Percentiles rank a stretch among this genome's conserved stretches.
phyloP scores from a whole-genome alignment of 768 basidiomycete genomes.

The Tylopilus subfusipes region DNA sequence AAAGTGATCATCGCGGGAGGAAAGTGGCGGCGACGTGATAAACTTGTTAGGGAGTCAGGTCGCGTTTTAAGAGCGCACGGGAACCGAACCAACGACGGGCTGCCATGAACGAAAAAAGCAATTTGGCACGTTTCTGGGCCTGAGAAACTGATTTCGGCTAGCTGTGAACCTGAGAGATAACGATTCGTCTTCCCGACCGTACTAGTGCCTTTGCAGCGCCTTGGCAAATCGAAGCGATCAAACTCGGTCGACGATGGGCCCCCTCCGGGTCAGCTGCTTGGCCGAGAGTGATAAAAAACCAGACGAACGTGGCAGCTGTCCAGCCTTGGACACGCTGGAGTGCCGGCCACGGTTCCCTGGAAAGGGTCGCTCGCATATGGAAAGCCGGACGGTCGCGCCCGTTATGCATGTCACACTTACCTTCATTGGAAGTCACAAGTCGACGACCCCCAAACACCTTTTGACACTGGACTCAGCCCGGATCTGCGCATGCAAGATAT shows the following conservation, averaged over 20 bases:
- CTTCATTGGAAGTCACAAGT: too few species aligned
- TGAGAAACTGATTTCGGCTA: constrained; percentile 22
- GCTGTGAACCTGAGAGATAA: constrained; percentile 20
- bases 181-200: constrained; percentile 1
- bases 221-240: constrained; percentile 1
- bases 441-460: too few species aligned
- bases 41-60: constrained; percentile 3
- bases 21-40: constrained; percentile 22
- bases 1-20: constrained; percentile 23
- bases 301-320: constrained; percentile 18
- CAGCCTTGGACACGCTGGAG: neutral
- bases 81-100: constrained; percentile 13
- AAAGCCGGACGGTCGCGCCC: too few species aligned
- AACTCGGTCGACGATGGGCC: neutral
- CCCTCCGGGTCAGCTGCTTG: neutral
- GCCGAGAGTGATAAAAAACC: neutral
- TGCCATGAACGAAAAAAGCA: constrained; percentile 10
- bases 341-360: neutral
- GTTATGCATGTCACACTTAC: too few species aligned
- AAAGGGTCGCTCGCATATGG: constrained; percentile 1
- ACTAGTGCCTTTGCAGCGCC: constrained; percentile 14
- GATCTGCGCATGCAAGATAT: too few species aligned
- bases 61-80: constrained; percentile 22
- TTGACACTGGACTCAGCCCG: too few species aligned
- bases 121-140: constrained; percentile 25